Base-by-base conservation (phyloP, 768 basidiomycete genomes). In the Boletus tomentosulus region DNA sequence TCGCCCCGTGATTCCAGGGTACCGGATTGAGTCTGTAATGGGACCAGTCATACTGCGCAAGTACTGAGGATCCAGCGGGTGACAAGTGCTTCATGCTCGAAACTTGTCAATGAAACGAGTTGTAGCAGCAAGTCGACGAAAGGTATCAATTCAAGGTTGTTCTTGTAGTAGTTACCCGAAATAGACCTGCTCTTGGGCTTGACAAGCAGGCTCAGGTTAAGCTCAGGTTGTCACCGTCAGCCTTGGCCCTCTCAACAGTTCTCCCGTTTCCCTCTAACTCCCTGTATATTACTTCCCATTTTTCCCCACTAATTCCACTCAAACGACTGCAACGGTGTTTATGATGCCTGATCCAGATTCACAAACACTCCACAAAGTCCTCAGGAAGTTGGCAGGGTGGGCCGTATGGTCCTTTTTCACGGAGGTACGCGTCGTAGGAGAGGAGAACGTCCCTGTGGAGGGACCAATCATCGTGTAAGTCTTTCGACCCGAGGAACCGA, bases 381-480 rank as follows among this genome's bases (percentile, higher is more conserved):
- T 97, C 55, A 83, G 89, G 50, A 73, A 74, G 43, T 71, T 94
- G 46, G 87, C 94, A 24, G 73, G 78, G 31, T 82, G 84, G 72
- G 87, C 92, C 2, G 80, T 92, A 11, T 77, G 82, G 67, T 87
- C 89, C 6, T 98, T 98, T 77, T 98, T 96, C 77, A 83, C 82
- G 0, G 87, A 92, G 69, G 81, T 97, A 46, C 86, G 84, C 63
- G 83, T 97, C 54, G 80, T 96, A 56, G 92, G 91, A 46, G 84
- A 79, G 39, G 92, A 96, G 70, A 87, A 95, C 67, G 91, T 98
- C 13, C 94, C 96, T 3, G 71, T 68, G 63, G 78, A 87, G 56
- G 94, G 93, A 1, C 93, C 94, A n/a, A 84, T 97, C 61, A 89
- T 98, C 61, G 86, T 95, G 92, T 95, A 74, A 69, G 87, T 82